Percentiles rank a stretch among this genome's conserved stretches.
Evolutionary conservation across 2,329 filamentous ascomycete species (phyloP).

Genomic region (Fusarium hostae): DNA sequence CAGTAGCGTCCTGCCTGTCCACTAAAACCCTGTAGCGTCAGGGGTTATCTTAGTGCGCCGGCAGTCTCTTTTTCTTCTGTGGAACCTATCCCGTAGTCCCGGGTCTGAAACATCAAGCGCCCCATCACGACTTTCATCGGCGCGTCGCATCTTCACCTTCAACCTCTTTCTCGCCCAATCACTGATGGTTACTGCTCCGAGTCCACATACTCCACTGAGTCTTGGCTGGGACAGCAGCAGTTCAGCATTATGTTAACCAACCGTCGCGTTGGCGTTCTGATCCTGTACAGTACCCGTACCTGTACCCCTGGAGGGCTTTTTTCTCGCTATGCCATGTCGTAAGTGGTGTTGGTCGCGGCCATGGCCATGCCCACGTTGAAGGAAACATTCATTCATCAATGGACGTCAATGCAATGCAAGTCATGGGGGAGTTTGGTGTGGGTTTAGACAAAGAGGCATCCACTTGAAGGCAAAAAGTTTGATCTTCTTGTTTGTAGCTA

Average conservation of each 20-base stretch:
- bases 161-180: conserved; percentile 39
- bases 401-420: conserved; percentile 35
- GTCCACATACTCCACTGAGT: conserved; percentile 33
- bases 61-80: conserved; percentile 23
- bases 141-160: conserved; percentile 41
- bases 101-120: conserved; percentile 45
- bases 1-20: not conserved
- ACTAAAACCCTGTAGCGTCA: conserved; percentile 25
- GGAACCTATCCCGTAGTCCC: conserved; percentile 6
- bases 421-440: conserved; percentile 29
- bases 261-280: conserved; percentile 26
- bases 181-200: conserved; percentile 9
- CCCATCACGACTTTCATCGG: conserved; percentile 41
- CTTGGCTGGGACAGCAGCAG: conserved; percentile 21
- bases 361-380: conserved; percentile 19
- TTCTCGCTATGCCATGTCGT: conserved; percentile 18
- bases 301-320: conserved; percentile 24
- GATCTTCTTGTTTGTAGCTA: conserved; percentile 17
- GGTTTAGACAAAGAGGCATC: conserved; percentile 37
- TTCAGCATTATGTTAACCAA: conserved; percentile 7
- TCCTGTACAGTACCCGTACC: not conserved
- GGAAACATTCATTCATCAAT: conserved; percentile 21
- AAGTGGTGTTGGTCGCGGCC: conserved; percentile 30
- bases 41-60: conserved; percentile 17
- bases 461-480: conserved; percentile 25